phyloP scores from a whole-genome alignment of 2,329 filamentous ascomycete genomes.

The Alternaria ethzedia region DNA sequence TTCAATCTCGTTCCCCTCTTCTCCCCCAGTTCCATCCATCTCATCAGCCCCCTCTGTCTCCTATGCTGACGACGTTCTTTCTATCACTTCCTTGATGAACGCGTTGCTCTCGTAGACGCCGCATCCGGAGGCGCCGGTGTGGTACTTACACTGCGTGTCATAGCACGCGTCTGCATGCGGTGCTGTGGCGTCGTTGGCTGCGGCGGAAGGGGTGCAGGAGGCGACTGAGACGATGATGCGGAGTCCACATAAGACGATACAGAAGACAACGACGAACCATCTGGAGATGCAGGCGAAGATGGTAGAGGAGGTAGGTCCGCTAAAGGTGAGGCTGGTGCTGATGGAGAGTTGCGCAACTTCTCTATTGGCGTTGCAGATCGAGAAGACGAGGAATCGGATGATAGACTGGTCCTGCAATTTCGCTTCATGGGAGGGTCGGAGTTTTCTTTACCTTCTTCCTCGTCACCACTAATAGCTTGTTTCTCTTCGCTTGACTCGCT shows the following conservation, averaged over 20 bases:
- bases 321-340: neutral
- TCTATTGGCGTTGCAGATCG: neutral
- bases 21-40: neutral
- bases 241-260: neutral
- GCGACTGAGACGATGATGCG: neutral
- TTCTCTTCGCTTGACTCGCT: neutral
- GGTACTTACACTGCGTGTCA: neutral
- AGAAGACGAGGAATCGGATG: neutral
- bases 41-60: neutral
- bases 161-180: neutral
- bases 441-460: neutral
- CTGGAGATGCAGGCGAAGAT: neutral
- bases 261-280: neutral
- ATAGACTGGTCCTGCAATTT: neutral
- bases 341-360: neutral
- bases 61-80: neutral
- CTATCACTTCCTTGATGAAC: rapidly evolving
- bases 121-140: neutral
- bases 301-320: neutral
- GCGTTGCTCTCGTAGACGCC: neutral
- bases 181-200: neutral
- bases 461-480: neutral
- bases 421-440: neutral
- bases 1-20: no score
- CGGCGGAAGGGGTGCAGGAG: neutral